Evolutionary conservation across 441 rosid species (phyloP).

Genomic region (Aquilaria agallochum): DNA sequence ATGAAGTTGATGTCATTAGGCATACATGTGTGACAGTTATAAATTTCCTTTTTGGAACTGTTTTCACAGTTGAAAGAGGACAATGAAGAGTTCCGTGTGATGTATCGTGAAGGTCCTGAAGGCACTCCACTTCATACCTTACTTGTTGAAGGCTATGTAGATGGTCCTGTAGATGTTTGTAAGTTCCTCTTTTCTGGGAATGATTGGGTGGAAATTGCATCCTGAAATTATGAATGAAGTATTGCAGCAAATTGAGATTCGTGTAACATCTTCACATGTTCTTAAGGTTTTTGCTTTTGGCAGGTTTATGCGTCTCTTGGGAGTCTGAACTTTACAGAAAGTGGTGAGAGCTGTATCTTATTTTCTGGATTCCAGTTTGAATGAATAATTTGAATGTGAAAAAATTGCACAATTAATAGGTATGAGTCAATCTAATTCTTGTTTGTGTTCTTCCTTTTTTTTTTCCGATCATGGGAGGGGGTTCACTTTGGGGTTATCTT

Average conservation of each 20-base stretch:
- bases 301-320: slow-evolving; percentile 91
- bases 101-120: slow-evolving; percentile 91
- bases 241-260: slow-evolving; percentile 7
- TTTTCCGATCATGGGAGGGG: too few relatives aligned
- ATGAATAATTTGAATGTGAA: too few relatives aligned
- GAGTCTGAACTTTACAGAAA: slow-evolving; percentile 67
- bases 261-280: slow-evolving; percentile 15
- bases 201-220: slow-evolving; percentile 13
- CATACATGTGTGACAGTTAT: too few relatives aligned
- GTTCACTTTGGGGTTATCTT: too few relatives aligned
- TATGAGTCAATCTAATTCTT: too few relatives aligned
- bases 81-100: slow-evolving; percentile 79
- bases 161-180: slow-evolving; percentile 82
- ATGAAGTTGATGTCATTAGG: too few relatives aligned
- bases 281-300: slow-evolving; percentile 12
- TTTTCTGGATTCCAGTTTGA: background rate
- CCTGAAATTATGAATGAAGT: slow-evolving; percentile 7
- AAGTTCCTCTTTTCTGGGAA: slow-evolving; percentile 28
- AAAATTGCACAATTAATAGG: too few relatives aligned
- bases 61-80: slow-evolving; percentile 70
- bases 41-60: background rate
- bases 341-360: slow-evolving; percentile 50
- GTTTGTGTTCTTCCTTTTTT: too few relatives aligned
- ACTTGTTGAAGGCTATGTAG: slow-evolving; percentile 93
- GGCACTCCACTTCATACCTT: slow-evolving; percentile 82